Conservation (phyloP, 257 asterid species). For the Apocynum venetum region DNA sequence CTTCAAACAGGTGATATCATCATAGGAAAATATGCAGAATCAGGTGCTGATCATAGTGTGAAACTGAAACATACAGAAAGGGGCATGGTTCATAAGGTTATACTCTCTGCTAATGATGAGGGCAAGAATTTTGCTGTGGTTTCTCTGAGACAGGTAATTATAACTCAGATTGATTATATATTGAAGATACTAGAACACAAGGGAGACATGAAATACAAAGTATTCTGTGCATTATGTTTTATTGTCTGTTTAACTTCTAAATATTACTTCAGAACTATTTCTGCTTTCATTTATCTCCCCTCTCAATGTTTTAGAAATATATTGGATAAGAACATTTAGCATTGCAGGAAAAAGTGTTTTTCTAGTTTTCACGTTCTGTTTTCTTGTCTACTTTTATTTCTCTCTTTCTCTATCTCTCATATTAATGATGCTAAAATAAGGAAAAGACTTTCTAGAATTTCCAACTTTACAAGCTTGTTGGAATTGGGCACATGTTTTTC, state of each 20-base stretch:
- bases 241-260: background rate
- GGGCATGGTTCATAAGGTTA: constrained; percentile 92
- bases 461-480: background rate
- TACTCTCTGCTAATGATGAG: constrained; percentile 80
- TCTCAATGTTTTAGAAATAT: background rate
- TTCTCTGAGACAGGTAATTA: constrained; percentile 76
- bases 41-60: constrained; percentile 82
- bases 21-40: constrained; percentile 74
- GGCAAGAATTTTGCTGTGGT: constrained; percentile 84
- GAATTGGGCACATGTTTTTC: background rate
- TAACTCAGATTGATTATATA: background rate
- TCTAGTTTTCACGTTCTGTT: background rate
- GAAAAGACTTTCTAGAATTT: background rate
- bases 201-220: background rate
- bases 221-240: background rate
- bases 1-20: constrained; percentile 83
- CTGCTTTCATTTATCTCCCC: background rate
- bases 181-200: background rate
- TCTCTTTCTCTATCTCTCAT: background rate
- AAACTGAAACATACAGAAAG: constrained; percentile 91
- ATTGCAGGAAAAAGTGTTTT: background rate
- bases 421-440: background rate
- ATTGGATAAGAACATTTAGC: background rate
- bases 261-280: background rate
- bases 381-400: background rate